Base-by-base conservation (phyloP, 2,329 filamentous ascomycete species). In the Clarireedia homoeocarpa region DNA sequence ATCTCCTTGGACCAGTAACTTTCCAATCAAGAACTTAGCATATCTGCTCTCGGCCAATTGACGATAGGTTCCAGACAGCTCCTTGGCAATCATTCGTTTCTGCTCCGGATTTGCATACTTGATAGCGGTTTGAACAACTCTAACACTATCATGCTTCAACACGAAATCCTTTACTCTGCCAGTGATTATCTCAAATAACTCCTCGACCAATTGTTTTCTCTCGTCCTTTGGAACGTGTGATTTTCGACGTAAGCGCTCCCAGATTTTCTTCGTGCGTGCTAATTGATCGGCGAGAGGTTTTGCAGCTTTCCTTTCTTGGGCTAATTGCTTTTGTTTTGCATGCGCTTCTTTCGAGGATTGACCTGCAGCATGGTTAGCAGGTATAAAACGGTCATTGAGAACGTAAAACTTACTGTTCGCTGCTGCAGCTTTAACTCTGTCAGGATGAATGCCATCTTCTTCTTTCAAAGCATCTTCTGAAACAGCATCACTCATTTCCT, bases 121-220 rank as follows among this genome's bases (percentile, higher is more conserved):
- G 73, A 99, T 83, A 39, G 92, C 94, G 12, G 91, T 96, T 75
- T 99, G 94, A 26, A 99, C 88, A 44, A 96, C 91, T 64, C 94
- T 83, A n/a, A 96, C 92, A 38, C 91, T 89, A 70, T 99, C 94
- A 72, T 99, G 94, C 81, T 99, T 99, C 75, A 99, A 88, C 20
- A 96, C 92, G 64, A 97, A 96, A 60, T 97, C 94, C 72, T 89
- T 90, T 66, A 97, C 88, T 57, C 88, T 84, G 53, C 91, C 92
- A 24, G 89, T 94, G 66, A 96, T 88, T 67, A 99, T 95, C 56
- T 81, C 79, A 71, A 95, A 97, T 26, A 99, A 80, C 75, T 99
- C 92, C 58, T 85, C 82, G 48, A 97, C 88, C 42, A 99, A 81
- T 70, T 86, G 80, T 71, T 92, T 86, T 60, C 94, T 83, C 75